These are phyloP conservation scores for Daldinia sp. DNA, from an alignment of 2,329 filamentous ascomycete species.

Conservation along the genomic window DNA sequence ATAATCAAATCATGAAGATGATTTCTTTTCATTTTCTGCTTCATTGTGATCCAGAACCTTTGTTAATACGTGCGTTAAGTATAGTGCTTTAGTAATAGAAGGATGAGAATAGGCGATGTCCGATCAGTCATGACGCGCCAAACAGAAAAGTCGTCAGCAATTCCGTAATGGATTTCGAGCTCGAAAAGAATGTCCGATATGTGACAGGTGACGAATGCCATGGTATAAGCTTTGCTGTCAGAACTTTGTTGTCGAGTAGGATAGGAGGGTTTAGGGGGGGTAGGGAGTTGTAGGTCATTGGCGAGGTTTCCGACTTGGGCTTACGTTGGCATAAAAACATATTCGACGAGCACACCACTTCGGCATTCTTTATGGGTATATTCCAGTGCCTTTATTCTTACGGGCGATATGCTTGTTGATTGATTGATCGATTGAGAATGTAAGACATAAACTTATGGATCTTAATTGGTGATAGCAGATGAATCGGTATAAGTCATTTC, in stretches of 20 bases:
- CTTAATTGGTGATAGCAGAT: neutral
- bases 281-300: neutral
- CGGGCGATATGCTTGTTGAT: neutral
- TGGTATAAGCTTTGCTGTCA: neutral
- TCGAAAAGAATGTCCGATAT: neutral
- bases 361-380: neutral
- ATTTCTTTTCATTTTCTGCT: no score
- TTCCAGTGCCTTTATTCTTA: no score
- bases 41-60: no score
- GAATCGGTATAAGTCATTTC: neutral
- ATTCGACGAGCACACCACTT: neutral
- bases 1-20: neutral
- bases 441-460: no score
- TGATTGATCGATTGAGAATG: no score
- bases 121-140: neutral
- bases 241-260: slow-evolving; percentile 1
- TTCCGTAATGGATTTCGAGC: neutral
- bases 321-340: neutral
- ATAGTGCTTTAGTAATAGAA: neutral
- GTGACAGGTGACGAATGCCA: neutral
- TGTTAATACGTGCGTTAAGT: neutral
- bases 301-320: neutral
- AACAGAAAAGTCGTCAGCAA: neutral
- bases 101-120: neutral
- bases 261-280: neutral